A percentile compares a stretch with the other conserved stretches of the same genome.
Conservation (phyloP, 345 rosid species). For the Excoecaria cochinchinensis region DNA sequence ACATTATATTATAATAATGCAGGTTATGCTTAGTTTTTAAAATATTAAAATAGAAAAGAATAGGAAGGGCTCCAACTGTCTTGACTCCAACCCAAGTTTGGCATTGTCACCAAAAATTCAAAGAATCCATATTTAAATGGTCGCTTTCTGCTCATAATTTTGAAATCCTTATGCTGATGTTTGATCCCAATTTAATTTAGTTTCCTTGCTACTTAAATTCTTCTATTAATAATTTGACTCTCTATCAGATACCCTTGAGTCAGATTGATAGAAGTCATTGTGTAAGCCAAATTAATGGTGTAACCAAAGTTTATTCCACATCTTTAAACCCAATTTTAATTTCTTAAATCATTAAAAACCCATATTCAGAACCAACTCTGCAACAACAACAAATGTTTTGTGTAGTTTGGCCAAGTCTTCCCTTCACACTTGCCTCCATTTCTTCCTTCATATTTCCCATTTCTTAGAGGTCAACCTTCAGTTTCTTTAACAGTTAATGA, state of each 20-base stretch:
- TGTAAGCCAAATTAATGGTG: slow-evolving; percentile 1
- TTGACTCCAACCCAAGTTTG: background rate
- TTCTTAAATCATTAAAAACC: slow-evolving; percentile 5
- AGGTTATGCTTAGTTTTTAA: too few species aligned
- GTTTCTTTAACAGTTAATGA: background rate
- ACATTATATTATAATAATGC: too few species aligned
- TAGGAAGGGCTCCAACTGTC: background rate
- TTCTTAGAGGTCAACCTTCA: background rate
- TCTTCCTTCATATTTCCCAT: background rate
- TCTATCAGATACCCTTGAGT: background rate
- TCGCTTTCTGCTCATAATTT: slow-evolving; percentile 25
- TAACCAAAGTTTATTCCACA: slow-evolving; percentile 21
- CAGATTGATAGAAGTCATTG: slow-evolving; percentile 16
- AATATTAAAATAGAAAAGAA: too few species aligned
- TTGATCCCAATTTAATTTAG: slow-evolving; percentile 21
- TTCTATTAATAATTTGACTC: slow-evolving; percentile 5
- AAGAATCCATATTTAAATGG: slow-evolving; percentile 1
- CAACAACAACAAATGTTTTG: slow-evolving; percentile 24
- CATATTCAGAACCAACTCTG: slow-evolving; percentile 16
- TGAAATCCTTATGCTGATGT: slow-evolving; percentile 24
- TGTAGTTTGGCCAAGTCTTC: slow-evolving; percentile 33
- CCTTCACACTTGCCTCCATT: slow-evolving; percentile 12
- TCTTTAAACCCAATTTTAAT: background rate
- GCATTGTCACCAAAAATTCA: background rate
- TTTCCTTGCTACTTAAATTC: slow-evolving; percentile 13